phyloP scores from a whole-genome alignment of 805 yeast species.

The Kuraishia hungarica region DNA sequence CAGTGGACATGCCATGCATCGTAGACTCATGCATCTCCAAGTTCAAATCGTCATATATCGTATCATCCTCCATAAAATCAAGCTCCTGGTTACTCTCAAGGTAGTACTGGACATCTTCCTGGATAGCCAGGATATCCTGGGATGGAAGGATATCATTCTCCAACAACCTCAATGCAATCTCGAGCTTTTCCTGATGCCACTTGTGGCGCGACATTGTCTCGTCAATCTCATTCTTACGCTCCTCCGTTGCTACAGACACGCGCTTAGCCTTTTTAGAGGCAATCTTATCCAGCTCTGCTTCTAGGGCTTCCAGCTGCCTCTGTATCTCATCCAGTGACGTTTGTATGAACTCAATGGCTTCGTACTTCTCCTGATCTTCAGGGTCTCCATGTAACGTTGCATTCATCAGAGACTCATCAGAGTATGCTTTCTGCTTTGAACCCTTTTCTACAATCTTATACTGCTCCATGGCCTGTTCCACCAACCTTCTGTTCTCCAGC shows the following conservation, averaged over 20 bases:
- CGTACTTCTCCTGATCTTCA: constrained; percentile 68
- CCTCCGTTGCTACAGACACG: constrained; percentile 28
- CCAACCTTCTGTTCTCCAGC: constrained; percentile 34
- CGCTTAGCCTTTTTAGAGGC: constrained; percentile 43
- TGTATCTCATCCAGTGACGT: constrained; percentile 69
- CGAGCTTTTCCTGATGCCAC: constrained; percentile 74
- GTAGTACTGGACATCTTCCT: constrained; percentile 88
- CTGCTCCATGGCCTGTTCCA: constrained; percentile 47
- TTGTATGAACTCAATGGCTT: constrained; percentile 62
- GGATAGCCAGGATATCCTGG: constrained; percentile 64
- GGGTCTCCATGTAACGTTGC: constrained; percentile 34
- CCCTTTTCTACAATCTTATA: constrained; percentile 52
- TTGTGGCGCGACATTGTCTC: constrained; percentile 65
- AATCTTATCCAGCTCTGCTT: constrained; percentile 58
- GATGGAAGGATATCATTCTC: constrained; percentile 75
- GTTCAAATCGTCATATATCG: constrained; percentile 81
- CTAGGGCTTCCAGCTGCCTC: constrained; percentile 71
- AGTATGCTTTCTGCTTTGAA: constrained; percentile 47
- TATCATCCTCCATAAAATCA: constrained; percentile 92
- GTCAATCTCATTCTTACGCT: constrained; percentile 50
- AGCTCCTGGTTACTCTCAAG: constrained; percentile 91
- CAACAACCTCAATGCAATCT: constrained; percentile 62
- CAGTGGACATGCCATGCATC: constrained; percentile 18
- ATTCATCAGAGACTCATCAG: constrained; percentile 46
- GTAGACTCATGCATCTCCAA: constrained; percentile 38